These are phyloP conservation scores for Phytophthora palmivora DNA, from an alignment of 352 stramenopile species.

Conservation along the genomic window DNA sequence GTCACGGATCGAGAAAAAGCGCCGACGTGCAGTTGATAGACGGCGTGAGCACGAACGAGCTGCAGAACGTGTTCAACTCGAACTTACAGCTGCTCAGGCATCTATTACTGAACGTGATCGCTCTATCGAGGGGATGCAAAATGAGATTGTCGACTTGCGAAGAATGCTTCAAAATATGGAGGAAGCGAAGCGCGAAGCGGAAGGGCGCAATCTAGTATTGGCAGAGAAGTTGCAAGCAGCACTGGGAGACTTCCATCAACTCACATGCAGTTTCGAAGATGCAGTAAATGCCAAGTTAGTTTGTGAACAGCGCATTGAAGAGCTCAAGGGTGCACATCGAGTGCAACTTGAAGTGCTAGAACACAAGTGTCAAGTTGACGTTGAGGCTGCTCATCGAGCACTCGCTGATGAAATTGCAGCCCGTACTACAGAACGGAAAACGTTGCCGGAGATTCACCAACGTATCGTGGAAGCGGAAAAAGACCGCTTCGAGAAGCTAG, in stretches of 20 bases:
- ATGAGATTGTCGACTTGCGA: conserved; percentile 34
- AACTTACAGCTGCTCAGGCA: conserved; percentile 36
- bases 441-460: conserved; percentile 66
- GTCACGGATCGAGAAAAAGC: conserved; percentile 76
- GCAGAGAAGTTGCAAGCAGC: conserved; percentile 69
- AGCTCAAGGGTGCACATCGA: conserved; percentile 48
- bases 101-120: conserved; percentile 26
- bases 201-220: conserved; percentile 56
- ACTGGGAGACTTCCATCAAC: conserved; percentile 71
- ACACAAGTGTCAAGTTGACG: conserved; percentile 66
- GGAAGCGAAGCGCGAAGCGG: conserved; percentile 47
- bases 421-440: conserved; percentile 55
- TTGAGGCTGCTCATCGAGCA: conserved; percentile 46
- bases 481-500: conserved; percentile 71
- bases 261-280: conserved; percentile 68
- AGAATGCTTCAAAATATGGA: conserved; percentile 34
- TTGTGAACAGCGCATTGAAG: conserved; percentile 61
- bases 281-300: conserved; percentile 52
- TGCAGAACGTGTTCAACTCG: conserved; percentile 49
- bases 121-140: conserved; percentile 19
- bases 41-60: conserved; percentile 63
- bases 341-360: conserved; percentile 65
- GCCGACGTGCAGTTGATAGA: conserved; percentile 63
- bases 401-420: conserved; percentile 51
- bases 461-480: conserved; percentile 63